These are phyloP conservation scores for Fragosphaeria purpurea DNA, from an alignment of 2,329 filamentous ascomycete genomes.

Conservation along the genomic window DNA sequence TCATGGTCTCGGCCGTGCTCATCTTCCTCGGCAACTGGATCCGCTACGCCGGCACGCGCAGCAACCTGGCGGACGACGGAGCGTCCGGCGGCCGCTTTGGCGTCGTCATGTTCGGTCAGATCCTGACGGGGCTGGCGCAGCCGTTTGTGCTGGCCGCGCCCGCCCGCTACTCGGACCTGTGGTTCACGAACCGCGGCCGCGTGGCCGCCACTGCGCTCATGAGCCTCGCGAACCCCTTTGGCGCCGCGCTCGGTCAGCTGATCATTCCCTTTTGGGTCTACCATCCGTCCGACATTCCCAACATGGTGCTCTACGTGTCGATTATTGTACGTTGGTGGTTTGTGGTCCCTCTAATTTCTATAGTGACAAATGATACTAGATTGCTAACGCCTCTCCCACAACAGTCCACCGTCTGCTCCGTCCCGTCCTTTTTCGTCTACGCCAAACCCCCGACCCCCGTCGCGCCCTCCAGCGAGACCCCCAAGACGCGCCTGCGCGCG, in stretches of 20 bases:
- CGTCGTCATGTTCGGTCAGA: conserved; percentile 81
- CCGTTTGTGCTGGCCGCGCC: conserved; percentile 87
- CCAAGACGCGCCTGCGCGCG: conserved; percentile 41
- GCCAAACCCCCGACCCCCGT: conserved; percentile 66
- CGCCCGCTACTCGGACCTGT: conserved; percentile 83
- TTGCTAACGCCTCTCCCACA: conserved; percentile 5
- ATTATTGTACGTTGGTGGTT: conserved; percentile 56
- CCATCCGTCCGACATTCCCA: conserved; percentile 54
- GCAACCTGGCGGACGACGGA: conserved; percentile 16
- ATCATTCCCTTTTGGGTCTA: conserved; percentile 70
- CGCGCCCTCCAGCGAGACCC: conserved; percentile 53
- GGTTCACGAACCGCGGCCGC: conserved; percentile 79
- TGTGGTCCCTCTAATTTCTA: background rate
- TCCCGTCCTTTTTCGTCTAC: conserved; percentile 78
- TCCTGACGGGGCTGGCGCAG: conserved; percentile 80
- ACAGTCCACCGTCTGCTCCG: conserved; percentile 48
- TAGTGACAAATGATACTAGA: too few species aligned
- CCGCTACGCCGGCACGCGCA: conserved; percentile 60
- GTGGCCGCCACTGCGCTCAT: conserved; percentile 80
- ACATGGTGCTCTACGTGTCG: conserved; percentile 75
- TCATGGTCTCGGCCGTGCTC: conserved; percentile 62
- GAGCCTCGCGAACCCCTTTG: conserved; percentile 80
- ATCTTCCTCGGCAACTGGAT: conserved; percentile 85
- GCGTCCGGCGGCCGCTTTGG: conserved; percentile 51
- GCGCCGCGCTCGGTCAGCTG: conserved; percentile 79